phyloP scores from a whole-genome alignment of 1,139 yeast genomes.

The Blastobotrys elegans region DNA sequence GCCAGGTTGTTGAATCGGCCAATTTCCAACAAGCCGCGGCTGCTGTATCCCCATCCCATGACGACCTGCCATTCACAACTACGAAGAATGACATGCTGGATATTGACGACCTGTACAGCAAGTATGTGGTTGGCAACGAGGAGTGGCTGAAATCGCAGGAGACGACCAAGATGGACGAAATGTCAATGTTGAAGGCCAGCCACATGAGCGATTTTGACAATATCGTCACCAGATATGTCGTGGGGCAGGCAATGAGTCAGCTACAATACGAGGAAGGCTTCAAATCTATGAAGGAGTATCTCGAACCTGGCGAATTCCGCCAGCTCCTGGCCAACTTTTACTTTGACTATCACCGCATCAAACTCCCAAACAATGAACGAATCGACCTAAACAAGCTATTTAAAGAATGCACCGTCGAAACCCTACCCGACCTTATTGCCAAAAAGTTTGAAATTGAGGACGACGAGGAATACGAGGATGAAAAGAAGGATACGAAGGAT shows the following conservation, averaged over 20 bases:
- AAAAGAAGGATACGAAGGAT: neutral
- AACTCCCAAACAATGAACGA: constrained; percentile 3
- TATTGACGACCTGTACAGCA: constrained; percentile 8
- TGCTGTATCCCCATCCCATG: neutral
- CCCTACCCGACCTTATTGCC: constrained; percentile 4
- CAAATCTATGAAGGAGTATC: constrained; percentile 12
- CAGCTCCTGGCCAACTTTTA: constrained; percentile 17
- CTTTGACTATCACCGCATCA: constrained; percentile 13
- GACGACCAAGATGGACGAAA: constrained; percentile 2
- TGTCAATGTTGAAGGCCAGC: constrained; percentile 1
- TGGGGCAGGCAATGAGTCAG: constrained; percentile 14
- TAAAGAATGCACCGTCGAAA: constrained; percentile 2
- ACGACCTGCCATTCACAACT: neutral
- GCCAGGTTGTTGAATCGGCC: neutral
- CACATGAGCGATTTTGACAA: constrained; percentile 12
- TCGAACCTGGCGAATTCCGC: constrained; percentile 18
- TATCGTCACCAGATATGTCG: constrained; percentile 8
- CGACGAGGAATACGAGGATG: neutral
- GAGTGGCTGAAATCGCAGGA: neutral
- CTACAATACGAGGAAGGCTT: constrained; percentile 14
- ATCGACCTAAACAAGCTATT: constrained; percentile 11
- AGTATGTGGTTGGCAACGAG: constrained; percentile 9
- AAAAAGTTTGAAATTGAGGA: neutral
- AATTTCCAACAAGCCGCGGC: neutral
- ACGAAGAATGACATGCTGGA: constrained; percentile 3